Evolutionary conservation across 1,284 basidiomycete genomes (phyloP).

Genomic region (Cutaneotrichosporon cyanovorans): DNA sequence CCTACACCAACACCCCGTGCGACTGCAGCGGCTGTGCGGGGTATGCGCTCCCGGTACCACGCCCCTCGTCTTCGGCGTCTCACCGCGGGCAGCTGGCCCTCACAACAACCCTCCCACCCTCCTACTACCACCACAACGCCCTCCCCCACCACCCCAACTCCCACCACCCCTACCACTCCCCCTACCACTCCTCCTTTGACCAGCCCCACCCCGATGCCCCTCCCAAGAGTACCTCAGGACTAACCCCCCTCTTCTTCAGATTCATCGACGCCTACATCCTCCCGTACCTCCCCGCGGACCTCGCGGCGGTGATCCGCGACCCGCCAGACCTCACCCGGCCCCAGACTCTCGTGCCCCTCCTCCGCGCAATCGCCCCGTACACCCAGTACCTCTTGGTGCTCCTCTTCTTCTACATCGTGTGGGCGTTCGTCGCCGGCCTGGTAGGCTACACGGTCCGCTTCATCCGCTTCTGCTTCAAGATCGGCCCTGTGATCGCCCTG

Average conservation of each 20-base stretch:
- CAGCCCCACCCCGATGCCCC: neutral
- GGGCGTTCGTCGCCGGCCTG: constrained; percentile 26
- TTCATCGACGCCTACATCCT: constrained; percentile 19
- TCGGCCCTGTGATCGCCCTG: constrained; percentile 36
- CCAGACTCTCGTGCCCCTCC: constrained; percentile 28
- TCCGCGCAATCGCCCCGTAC: constrained; percentile 31
- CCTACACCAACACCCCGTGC: constrained; percentile 1
- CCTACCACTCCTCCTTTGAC: neutral
- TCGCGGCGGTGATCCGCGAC: constrained; percentile 25
- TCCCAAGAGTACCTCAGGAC: neutral
- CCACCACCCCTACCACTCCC: neutral
- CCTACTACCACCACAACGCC: neutral
- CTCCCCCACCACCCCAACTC: neutral
- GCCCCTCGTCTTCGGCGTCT: neutral
- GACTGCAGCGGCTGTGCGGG: neutral
- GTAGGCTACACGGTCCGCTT: constrained; percentile 34
- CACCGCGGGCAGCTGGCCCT: neutral
- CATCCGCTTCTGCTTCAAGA: constrained; percentile 32
- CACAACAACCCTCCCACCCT: neutral
- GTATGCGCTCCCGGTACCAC: neutral
- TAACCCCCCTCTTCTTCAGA: constrained; percentile 12
- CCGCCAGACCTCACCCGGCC: constrained; percentile 32
- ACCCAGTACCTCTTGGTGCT: constrained; percentile 31
- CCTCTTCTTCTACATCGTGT: constrained; percentile 36
- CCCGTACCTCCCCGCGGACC: constrained; percentile 27